A percentile compares a stretch with the other conserved stretches of the same genome.
These are phyloP conservation scores for Carex scoparia DNA, from an alignment of 176 grass and related monocot species.

Conservation along the genomic window DNA sequence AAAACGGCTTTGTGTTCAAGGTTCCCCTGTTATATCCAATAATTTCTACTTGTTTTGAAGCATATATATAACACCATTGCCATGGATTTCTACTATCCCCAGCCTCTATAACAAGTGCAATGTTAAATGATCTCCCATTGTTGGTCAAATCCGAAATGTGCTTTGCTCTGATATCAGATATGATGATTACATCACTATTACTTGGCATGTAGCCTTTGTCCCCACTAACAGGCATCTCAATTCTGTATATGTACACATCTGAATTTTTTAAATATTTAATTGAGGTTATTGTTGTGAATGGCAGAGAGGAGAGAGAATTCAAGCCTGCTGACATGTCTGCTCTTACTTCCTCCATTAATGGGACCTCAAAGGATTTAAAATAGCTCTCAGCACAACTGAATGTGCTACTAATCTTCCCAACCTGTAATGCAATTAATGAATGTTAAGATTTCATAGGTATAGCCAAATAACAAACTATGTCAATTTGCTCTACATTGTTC, in stretches of 20 bases:
- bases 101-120: neutral
- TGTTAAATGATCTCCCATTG: neutral
- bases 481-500: neutral
- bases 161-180: conserved; percentile 17
- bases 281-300: neutral
- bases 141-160: neutral
- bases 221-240: neutral
- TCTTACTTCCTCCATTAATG: conserved; percentile 19
- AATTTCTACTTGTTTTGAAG: neutral
- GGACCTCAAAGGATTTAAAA: conserved; percentile 5
- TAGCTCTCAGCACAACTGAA: conserved; percentile 1
- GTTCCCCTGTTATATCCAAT: neutral
- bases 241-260: neutral
- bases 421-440: neutral
- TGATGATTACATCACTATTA: conserved; percentile 9
- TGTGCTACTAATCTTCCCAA: neutral
- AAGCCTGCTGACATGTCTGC: conserved; percentile 18
- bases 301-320: neutral
- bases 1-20: neutral
- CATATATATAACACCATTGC: neutral
- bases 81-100: neutral
- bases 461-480: neutral
- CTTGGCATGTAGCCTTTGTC: neutral
- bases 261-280: neutral
- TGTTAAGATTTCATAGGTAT: neutral